These are phyloP conservation scores for Pleurotus djamor DNA, from an alignment of 768 basidiomycete species.

Conservation along the genomic window DNA sequence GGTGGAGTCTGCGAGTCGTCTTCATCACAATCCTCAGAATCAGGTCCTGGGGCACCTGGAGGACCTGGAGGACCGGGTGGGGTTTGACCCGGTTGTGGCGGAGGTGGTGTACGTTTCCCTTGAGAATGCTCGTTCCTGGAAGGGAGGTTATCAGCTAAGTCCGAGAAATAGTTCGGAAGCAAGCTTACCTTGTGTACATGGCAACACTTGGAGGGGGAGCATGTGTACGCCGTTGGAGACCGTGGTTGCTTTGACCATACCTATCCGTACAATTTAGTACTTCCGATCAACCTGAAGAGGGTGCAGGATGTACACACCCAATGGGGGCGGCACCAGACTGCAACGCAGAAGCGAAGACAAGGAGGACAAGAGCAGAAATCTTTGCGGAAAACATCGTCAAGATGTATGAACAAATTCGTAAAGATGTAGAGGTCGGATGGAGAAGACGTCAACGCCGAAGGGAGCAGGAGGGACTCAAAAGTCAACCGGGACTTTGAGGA, in stretches of 20 bases:
- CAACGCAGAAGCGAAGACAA: neutral
- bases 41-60: no score
- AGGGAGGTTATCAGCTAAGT: neutral
- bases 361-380: neutral
- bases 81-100: neutral
- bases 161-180: neutral
- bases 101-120: neutral
- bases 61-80: no score
- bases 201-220: neutral
- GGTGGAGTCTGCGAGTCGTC: neutral
- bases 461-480: neutral
- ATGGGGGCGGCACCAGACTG: neutral
- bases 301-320: neutral
- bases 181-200: neutral
- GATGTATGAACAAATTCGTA: neutral
- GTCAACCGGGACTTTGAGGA: conserved; percentile 5
- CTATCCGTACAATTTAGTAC: neutral
- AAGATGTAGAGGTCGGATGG: neutral
- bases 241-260: neutral
- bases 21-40: neutral
- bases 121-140: neutral
- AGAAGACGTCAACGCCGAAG: neutral
- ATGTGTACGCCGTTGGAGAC: neutral
- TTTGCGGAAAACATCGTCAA: neutral
- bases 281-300: neutral